Evolutionary conservation across 2,329 filamentous ascomycete species (phyloP).

Genomic region (Cercospora beticola): DNA sequence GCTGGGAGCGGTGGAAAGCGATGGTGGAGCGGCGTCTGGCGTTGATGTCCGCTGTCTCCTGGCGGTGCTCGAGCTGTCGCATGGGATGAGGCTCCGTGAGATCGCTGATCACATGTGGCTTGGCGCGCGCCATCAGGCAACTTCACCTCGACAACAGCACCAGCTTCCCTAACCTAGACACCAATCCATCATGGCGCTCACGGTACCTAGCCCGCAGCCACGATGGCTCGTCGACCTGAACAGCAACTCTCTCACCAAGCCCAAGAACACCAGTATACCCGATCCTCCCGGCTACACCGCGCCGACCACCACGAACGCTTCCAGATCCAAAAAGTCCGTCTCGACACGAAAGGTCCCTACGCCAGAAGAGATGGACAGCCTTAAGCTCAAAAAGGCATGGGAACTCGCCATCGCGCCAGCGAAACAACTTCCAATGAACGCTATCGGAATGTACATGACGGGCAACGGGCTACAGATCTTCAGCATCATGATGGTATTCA

Average conservation of each 20-base stretch:
- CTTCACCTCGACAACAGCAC: conserved; percentile 6
- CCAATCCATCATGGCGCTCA: conserved; percentile 29
- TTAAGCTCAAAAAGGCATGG: conserved; percentile 99
- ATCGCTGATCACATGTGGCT: conserved; percentile 9
- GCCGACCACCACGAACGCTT: conserved; percentile 27
- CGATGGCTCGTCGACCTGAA: conserved; percentile 82
- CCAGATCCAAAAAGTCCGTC: conserved; percentile 26
- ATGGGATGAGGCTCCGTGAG: conserved; percentile 5
- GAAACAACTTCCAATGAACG: conserved; percentile 96
- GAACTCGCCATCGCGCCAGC: conserved; percentile 90
- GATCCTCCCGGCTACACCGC: conserved; percentile 84
- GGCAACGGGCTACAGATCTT: conserved; percentile 98
- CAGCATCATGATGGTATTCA: conserved; percentile 99
- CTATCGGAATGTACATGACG: conserved; percentile 99
- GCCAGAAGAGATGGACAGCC: conserved; percentile 82
- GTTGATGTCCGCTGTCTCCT: not conserved
- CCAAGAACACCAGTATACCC: conserved; percentile 67
- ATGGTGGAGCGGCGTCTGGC: not conserved
- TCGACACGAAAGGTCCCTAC: conserved; percentile 65
- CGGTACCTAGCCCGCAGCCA: conserved; percentile 54
- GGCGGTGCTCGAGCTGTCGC: not conserved
- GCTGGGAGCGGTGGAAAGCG: not conserved
- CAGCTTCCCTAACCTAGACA: not conserved
- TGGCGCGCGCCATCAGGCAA: conserved; percentile 3
- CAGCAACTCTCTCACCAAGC: conserved; percentile 63